Evolutionary conservation across 345 rosid species (phyloP).

Genomic region (Chamaenerion angustifolium): DNA sequence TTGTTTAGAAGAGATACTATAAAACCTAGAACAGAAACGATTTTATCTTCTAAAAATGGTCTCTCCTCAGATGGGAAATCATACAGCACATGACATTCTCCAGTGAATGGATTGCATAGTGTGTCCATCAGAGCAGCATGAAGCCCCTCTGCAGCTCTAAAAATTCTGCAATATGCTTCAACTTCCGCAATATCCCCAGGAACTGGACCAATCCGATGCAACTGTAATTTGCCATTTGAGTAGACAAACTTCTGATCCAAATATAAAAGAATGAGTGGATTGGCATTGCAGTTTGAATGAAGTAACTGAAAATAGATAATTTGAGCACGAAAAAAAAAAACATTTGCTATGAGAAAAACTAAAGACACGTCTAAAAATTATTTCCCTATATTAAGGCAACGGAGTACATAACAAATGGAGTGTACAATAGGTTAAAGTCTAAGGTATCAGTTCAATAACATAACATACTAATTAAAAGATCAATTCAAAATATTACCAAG

Average conservation of each 20-base stretch:
- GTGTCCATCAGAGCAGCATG: slow-evolving; percentile 87
- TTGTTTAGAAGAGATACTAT: slow-evolving; percentile 69
- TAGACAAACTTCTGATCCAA: slow-evolving; percentile 24
- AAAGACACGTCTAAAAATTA: too few species aligned
- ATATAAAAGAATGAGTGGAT: slow-evolving; percentile 15
- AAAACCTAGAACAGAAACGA: slow-evolving; percentile 88
- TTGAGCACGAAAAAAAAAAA: background rate
- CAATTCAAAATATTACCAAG: too few species aligned
- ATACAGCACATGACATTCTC: slow-evolving; percentile 69
- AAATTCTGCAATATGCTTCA: slow-evolving; percentile 91
- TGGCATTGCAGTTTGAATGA: background rate
- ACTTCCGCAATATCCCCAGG: slow-evolving; percentile 97
- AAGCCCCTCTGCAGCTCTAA: slow-evolving; percentile 70
- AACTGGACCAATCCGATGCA: slow-evolving; percentile 84
- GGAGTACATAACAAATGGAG: too few species aligned
- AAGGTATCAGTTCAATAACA: too few species aligned
- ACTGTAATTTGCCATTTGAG: slow-evolving; percentile 43
- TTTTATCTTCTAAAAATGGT: slow-evolving; percentile 78
- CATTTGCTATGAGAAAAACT: too few species aligned
- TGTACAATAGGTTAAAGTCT: too few species aligned
- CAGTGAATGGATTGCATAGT: slow-evolving; percentile 86
- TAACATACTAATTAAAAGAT: too few species aligned
- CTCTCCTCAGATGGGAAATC: slow-evolving; percentile 69
- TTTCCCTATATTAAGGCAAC: too few species aligned
- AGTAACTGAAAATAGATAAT: background rate